Evolutionary conservation across 441 rosid species (phyloP), one percentile per base, ranked within the genome.

Genomic region (Gossypium davidsonii): DNA sequence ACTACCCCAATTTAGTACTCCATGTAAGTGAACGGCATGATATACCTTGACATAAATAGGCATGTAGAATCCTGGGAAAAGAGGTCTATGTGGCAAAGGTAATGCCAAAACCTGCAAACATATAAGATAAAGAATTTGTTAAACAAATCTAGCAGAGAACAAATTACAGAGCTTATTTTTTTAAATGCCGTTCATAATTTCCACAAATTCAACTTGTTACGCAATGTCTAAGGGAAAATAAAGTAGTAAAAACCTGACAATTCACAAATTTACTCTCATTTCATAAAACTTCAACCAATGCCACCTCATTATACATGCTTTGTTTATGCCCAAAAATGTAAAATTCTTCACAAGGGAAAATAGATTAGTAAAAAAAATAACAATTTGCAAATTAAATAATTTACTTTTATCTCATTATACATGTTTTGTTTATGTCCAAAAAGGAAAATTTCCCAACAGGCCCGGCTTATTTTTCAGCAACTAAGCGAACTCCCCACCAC

Each of bases 41-140:
- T 52, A 68, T 89, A 96, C 99, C 98, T 96, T 96, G 56, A 96
- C 98, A 81, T 83, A 88, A 76, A 96, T 89, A 49, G 98, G 99
- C 97, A 96, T 89, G 90, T 90, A 96, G 76, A 96, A 96, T 34
- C 99, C 99, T 17, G 97, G 99, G 73, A 96, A 93, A 53, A 96
- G 86, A 70, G 98, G 99, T 78, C 97, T 87, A 76, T 93, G 98
- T 1, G 90, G 88, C 85, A 96, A 83, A 1, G 98, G 97, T 73
- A 96, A 81, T 6, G 98, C 97, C 83, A 96, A 76, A 60, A 96
- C 97, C 97, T 91, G 87, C 76, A 66, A 69, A 59, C 18, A 17
- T 73, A 71, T 34, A 77, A 23, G 58, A 51, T 1, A 15, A 73
- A 25, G 62, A 64, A 55, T 74, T 3, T 62, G 34, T 26, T 44